Conservation (phyloP, 2,329 filamentous ascomycete species). For the Botrytis squamosa region DNA sequence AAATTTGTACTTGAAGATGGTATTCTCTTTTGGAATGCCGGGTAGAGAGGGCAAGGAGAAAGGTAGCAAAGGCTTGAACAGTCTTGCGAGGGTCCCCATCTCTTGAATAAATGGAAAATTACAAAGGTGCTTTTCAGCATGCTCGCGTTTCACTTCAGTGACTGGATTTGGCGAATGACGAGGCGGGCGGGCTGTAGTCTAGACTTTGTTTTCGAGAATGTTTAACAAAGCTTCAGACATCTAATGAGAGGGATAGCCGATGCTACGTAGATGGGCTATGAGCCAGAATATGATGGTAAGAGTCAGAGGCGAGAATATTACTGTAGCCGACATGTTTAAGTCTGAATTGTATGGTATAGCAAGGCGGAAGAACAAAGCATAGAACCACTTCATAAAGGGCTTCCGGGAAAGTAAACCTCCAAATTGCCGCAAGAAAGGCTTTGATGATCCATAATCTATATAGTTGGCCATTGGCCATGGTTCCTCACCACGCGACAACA, state of each 20-base stretch:
- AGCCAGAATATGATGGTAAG: constrained; percentile 23
- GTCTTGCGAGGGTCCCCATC: constrained; percentile 16
- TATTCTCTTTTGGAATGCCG: background rate
- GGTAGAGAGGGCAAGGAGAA: constrained; percentile 7
- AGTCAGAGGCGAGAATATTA: constrained; percentile 1
- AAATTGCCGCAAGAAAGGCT: too few relatives aligned
- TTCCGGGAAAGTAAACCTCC: too few relatives aligned
- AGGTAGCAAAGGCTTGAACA: constrained; percentile 26
- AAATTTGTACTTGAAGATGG: background rate
- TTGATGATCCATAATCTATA: too few relatives aligned
- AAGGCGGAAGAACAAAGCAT: too few relatives aligned
- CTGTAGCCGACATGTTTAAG: too few relatives aligned
- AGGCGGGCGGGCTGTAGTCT: constrained; percentile 20
- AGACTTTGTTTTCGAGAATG: constrained; percentile 24
- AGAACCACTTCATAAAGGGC: too few relatives aligned
- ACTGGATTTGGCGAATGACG: background rate
- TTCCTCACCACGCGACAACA: too few relatives aligned
- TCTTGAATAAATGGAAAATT: constrained; percentile 25
- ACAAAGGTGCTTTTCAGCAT: constrained; percentile 18
- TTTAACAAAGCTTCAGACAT: constrained; percentile 24
- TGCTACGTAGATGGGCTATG: constrained; percentile 16
- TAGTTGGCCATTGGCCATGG: too few relatives aligned
- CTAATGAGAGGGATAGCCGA: constrained; percentile 30
- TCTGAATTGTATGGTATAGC: too few relatives aligned
- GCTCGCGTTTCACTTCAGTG: background rate